Evolutionary conservation across 192 early-diverging fungal genomes (phyloP), one percentile per base, ranked within the genome.

Genomic region (Coemansia aciculifera): DNA sequence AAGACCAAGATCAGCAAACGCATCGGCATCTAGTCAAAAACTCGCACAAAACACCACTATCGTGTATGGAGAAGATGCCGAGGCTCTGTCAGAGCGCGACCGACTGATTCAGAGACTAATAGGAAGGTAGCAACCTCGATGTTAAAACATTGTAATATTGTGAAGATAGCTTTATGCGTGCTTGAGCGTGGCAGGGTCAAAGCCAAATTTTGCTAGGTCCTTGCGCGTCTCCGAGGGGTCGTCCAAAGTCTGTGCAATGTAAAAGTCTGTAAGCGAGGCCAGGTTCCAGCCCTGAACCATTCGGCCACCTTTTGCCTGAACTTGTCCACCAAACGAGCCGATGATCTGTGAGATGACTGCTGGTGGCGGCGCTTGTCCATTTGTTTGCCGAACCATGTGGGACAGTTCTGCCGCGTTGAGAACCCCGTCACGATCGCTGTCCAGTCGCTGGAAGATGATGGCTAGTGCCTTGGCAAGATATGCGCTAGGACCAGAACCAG

Each of bases 341-440:
- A 79, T 71, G 56, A 84, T 73, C 60, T 79, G 82, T 2, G 59
- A 17, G 11, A 84, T 49, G 67, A 59, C 62, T 15, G 66, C 72
- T 4, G 67, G 12, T 12, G 70, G 62, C 1, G 74, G 63, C 21
- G 74, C 37, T 44, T 73, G 74, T 11, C 77, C 82, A 37, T 84
- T 84, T 11, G 74, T 77, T 32, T 77, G 31, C 27, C 27, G 62
- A 11, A 84, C 62, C 65, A 84, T 73, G 21, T 54, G 65, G 4
- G 68, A 63, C 10, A 84, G 64, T 59, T 84, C 82, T 7, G 68
- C 29, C 3, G 63, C 61, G 19, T 56, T 74, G 27, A 84, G 71
- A 8, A 84, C 72, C n/a, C 82, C 82, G 29, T 84, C 82, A 21
- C 69, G 74, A 39, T 84, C 82, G 32, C 48, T 63, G 44, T 84